These are phyloP conservation scores for Pelargonium australe DNA, from an alignment of 441 rosid species.

Conservation along the genomic window DNA sequence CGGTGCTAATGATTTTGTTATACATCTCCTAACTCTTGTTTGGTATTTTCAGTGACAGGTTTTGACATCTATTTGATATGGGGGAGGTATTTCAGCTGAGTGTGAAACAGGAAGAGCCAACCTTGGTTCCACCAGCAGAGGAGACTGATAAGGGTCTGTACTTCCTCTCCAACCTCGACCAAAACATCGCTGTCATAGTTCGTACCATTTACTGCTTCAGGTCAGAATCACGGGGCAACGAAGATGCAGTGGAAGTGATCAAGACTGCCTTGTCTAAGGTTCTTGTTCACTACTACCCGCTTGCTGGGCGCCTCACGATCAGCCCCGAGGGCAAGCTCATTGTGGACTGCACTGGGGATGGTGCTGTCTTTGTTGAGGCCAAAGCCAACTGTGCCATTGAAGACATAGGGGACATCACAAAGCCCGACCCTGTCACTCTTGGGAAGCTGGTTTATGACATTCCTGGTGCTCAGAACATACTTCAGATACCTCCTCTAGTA, in stretches of 20 bases:
- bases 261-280: slow-evolving; percentile 56
- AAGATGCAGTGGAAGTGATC: slow-evolving; percentile 48
- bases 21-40: not conserved
- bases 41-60: not conserved
- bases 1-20: not conserved
- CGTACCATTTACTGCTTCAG: slow-evolving; percentile 74
- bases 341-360: slow-evolving; percentile 75
- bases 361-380: slow-evolving; percentile 80
- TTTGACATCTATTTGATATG: not conserved
- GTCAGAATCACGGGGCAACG: slow-evolving; percentile 56
- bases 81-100: slow-evolving; percentile 19
- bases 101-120: slow-evolving; percentile 53
- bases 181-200: slow-evolving; percentile 63
- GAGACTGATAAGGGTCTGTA: slow-evolving; percentile 67
- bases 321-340: slow-evolving; percentile 72
- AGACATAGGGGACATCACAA: slow-evolving; percentile 49
- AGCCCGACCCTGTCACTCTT: slow-evolving; percentile 60
- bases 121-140: slow-evolving; percentile 55
- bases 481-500: slow-evolving; percentile 67
- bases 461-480: slow-evolving; percentile 62
- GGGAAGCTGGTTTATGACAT: slow-evolving; percentile 65
- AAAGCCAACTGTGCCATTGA: slow-evolving; percentile 53
- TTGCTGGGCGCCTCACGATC: slow-evolving; percentile 63
- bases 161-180: slow-evolving; percentile 79
- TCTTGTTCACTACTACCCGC: slow-evolving; percentile 66